Percentiles rank a stretch among this genome's conserved stretches.
Conservation (phyloP, 345 rosid genomes). For the Sonneratia caseolaris region DNA sequence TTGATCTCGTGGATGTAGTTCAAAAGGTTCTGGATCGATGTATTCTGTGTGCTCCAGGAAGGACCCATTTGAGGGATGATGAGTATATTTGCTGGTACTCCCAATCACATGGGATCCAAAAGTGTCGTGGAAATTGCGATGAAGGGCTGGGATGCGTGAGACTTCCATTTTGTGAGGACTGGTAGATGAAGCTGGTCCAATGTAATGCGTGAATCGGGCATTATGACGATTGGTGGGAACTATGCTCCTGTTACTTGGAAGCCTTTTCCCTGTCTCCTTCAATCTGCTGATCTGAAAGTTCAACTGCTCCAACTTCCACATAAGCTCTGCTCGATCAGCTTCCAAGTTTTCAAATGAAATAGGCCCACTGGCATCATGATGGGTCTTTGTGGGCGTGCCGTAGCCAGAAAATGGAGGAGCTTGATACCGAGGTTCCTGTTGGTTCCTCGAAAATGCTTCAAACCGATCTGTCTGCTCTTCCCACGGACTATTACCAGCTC, state of each 20-base stretch:
- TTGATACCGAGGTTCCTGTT: constrained; percentile 15
- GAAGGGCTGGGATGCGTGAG: not conserved
- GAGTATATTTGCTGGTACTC: not conserved
- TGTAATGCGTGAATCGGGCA: not conserved
- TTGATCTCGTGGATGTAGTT: not conserved
- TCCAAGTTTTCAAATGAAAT: constrained; percentile 17
- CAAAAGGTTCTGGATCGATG: not conserved
- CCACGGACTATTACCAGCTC: constrained; percentile 6
- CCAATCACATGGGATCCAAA: not conserved
- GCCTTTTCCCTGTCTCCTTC: constrained; percentile 16
- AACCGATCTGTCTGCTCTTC: constrained; percentile 13
- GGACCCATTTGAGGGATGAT: not conserved
- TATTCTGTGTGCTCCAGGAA: not conserved
- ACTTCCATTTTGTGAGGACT: not conserved
- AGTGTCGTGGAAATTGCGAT: not conserved
- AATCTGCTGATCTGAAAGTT: constrained; percentile 27
- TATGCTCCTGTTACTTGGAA: constrained; percentile 11
- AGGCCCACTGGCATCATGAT: constrained; percentile 2
- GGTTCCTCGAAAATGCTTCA: constrained; percentile 8
- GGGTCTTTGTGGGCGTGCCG: constrained; percentile 9
- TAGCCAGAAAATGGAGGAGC: constrained; percentile 17
- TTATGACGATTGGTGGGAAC: constrained; percentile 17
- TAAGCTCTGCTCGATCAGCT: constrained; percentile 25
- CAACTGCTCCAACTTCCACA: constrained; percentile 35
- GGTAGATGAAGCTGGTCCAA: not conserved